Evolutionary conservation across 768 basidiomycete species (phyloP).

Genomic region (Hydnum rufescens): DNA sequence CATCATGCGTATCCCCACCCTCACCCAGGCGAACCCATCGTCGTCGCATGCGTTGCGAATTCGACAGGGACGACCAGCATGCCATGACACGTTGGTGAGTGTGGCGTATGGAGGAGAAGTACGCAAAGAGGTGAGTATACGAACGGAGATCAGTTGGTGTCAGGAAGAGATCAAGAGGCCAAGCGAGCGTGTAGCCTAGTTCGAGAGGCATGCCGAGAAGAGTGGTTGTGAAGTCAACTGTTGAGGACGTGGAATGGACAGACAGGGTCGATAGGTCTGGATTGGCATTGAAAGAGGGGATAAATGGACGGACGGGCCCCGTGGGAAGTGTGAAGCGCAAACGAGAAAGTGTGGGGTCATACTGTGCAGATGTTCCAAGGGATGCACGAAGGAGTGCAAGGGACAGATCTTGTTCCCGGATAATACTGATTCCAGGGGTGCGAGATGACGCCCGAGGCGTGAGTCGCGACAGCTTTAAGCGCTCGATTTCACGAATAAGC

Average conservation of each 20-base stretch:
- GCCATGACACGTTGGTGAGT: slow-evolving; percentile 61
- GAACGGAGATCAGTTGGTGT: slow-evolving; percentile 50
- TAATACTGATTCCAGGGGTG: slow-evolving; percentile 33
- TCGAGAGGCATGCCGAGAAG: slow-evolving; percentile 62
- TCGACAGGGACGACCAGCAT: slow-evolving; percentile 74
- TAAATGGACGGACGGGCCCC: slow-evolving; percentile 62
- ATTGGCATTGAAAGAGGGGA: slow-evolving; percentile 41
- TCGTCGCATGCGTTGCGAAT: slow-evolving; percentile 63
- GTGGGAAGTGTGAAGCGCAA: slow-evolving; percentile 61
- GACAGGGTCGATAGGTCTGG: slow-evolving; percentile 25
- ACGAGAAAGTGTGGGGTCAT: slow-evolving; percentile 54
- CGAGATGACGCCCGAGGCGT: slow-evolving; percentile 41
- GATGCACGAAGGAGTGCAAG: slow-evolving; percentile 74
- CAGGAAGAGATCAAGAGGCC: slow-evolving; percentile 72
- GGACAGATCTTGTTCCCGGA: slow-evolving; percentile 79
- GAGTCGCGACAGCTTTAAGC: slow-evolving; percentile 60
- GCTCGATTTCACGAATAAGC: slow-evolving; percentile 71
- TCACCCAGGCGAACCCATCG: slow-evolving; percentile 78
- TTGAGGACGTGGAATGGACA: slow-evolving; percentile 14
- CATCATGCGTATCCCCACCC: slow-evolving; percentile 58
- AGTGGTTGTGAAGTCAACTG: slow-evolving; percentile 20
- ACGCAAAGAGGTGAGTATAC: slow-evolving; percentile 63
- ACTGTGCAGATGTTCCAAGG: slow-evolving; percentile 71
- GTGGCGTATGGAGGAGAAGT: slow-evolving; percentile 65
- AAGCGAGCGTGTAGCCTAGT: slow-evolving; percentile 40